Base-by-base conservation (phyloP, 441 rosid genomes). In the Jatropha podagrica region DNA sequence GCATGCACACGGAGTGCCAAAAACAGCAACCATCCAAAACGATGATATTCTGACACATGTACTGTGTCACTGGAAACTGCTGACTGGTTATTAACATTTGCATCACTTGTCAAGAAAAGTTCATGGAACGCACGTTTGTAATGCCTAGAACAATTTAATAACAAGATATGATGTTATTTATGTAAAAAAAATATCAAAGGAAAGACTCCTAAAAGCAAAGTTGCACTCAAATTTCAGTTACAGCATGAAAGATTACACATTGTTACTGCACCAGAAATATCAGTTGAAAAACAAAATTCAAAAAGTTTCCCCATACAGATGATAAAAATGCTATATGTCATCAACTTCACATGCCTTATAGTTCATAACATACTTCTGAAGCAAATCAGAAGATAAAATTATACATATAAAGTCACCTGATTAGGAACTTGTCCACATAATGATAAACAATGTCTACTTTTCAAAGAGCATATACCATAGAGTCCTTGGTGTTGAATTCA, bases 11-110 rank as follows among this genome's bases (percentile, higher is more conserved):
- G 94, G 63, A 96, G 97, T 11, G 94, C 97, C 89, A 94, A 80
- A 86, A 96, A 94, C 78, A 94, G 86, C 79, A 94, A 71, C 99
- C 99, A 96, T 76, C 98, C 99, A 76, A 96, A 94, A n/a, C 90
- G 97, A 76, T 89, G 86, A 77, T 86, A 89, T 73, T 90, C 88
- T 6, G 83, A 78, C 67, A 86, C 41, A 63, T 54, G 72, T 78
- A 86, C 82, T 76, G 84, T 67, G 60, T 85, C 76, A 82, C 77
- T 78, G 42, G 85, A 69, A 81, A 64, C 74, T 70, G 76, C 81
- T 42, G 86, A 81, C 69, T 82, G 77, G 78, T 82, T 86, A 61
- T 85, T 91, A 78, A 78, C 74, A 69, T 86, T 86, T 67, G 82
- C 84, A 75, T 87, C 86, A 71, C 76, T 81, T 71, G 86, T 72